Conservation (phyloP, 2,329 filamentous ascomycete genomes). For the Nothophoma quercina region DNA sequence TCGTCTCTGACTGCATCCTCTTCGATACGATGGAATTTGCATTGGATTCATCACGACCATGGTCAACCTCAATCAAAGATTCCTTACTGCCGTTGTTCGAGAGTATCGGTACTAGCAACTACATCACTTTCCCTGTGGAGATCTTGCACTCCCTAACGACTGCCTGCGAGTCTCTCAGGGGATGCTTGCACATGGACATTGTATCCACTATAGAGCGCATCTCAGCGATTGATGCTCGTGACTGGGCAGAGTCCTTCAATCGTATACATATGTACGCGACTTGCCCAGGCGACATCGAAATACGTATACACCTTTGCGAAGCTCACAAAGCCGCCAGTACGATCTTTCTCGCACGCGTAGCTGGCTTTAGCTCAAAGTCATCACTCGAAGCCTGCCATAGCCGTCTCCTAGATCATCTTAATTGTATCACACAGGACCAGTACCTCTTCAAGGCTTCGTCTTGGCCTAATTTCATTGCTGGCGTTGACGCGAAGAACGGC, state of each 20-base stretch:
- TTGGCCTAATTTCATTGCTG: neutral
- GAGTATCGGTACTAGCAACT: neutral
- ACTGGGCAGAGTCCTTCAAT: neutral
- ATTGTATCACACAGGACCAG: neutral
- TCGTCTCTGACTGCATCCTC: neutral
- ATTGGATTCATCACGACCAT: neutral
- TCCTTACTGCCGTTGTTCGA: neutral
- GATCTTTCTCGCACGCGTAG: neutral
- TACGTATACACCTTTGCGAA: neutral
- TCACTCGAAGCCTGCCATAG: neutral
- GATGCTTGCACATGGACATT: neutral
- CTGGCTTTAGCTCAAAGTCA: neutral
- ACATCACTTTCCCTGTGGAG: neutral
- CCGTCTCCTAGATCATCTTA: neutral
- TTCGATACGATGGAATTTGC: neutral
- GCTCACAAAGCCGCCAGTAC: neutral
- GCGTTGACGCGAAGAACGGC: neutral
- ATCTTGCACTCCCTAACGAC: neutral
- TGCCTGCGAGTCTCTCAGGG: neutral
- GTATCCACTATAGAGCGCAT: neutral
- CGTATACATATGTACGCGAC: neutral
- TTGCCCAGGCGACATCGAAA: neutral
- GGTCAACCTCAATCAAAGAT: neutral
- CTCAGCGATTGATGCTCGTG: neutral
- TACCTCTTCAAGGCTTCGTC: slow-evolving; percentile 1